These are phyloP conservation scores for Chrysopogon serrulatus DNA, from an alignment of 176 grass and related monocot genomes.

Conservation along the genomic window DNA sequence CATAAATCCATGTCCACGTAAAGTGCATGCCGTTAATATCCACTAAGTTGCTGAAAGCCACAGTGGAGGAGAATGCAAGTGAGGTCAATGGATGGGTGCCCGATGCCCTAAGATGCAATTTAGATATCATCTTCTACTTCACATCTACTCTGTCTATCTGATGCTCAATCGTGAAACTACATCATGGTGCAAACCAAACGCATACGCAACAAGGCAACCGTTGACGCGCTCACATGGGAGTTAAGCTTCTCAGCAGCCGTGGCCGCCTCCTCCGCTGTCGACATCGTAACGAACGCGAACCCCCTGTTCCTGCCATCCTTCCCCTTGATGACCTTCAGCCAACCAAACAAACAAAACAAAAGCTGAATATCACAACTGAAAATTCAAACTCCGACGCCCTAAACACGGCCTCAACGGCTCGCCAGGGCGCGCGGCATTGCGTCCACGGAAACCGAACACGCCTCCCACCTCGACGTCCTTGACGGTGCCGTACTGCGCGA, in stretches of 20 bases:
- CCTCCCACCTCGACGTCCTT: conserved; percentile 54
- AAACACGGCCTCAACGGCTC: not conserved
- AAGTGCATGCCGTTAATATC: conserved; percentile 12
- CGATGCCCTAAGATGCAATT: not conserved
- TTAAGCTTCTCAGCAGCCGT: conserved; percentile 47
- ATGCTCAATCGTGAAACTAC: not conserved
- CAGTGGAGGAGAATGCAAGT: no score
- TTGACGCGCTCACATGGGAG: conserved; percentile 32
- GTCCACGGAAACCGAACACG: not conserved
- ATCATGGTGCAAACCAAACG: not conserved
- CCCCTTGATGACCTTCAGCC: conserved; percentile 60
- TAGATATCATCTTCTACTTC: not conserved
- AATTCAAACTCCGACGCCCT: not conserved
- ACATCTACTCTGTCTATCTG: not conserved
- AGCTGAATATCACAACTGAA: not conserved
- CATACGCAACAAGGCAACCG: not conserved
- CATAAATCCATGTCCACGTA: not conserved
- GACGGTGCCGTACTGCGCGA: conserved; percentile 52
- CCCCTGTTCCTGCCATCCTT: conserved; percentile 63
- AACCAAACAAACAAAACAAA: not conserved
- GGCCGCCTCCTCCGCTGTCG: conserved; percentile 38
- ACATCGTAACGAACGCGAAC: conserved; percentile 59
- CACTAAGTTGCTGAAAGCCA: no score
- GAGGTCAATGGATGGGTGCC: no score
- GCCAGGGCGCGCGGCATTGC: not conserved